A percentile compares a stretch with the other conserved stretches of the same genome.
Conservation (phyloP, 129 eudicot genomes). For the Pulicaria dysenterica region DNA sequence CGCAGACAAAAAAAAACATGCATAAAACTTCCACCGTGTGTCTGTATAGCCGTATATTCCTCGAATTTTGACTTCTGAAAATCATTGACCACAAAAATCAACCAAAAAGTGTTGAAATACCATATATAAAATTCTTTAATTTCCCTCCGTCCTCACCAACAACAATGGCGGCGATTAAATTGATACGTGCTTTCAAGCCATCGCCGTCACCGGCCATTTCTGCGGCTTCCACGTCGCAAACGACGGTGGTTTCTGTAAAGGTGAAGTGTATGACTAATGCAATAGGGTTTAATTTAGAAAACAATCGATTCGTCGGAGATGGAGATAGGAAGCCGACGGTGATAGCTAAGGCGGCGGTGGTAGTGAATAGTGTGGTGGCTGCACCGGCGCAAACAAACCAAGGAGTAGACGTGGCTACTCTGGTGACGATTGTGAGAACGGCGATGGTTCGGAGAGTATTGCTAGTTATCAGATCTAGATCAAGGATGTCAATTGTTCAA, state of each 20-base stretch:
- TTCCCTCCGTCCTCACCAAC: not conserved
- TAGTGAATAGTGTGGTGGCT: no score
- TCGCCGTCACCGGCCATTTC: not conserved
- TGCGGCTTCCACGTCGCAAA: not conserved
- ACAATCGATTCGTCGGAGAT: slow-evolving; percentile 27
- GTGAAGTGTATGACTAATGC: slow-evolving; percentile 26
- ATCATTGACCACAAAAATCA: no score
- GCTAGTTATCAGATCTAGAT: slow-evolving; percentile 31
- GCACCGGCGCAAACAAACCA: no score
- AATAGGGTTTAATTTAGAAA: slow-evolving; percentile 26
- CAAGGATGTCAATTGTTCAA: slow-evolving; percentile 49
- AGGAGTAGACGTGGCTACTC: slow-evolving; percentile 30
- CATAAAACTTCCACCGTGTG: no score
- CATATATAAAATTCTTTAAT: no score
- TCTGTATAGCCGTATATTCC: no score
- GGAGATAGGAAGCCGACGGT: slow-evolving; percentile 35
- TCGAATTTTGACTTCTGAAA: no score
- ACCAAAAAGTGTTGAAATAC: no score
- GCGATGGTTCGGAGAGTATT: slow-evolving; percentile 20
- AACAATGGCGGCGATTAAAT: slow-evolving; percentile 41
- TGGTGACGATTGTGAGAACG: slow-evolving; percentile 29
- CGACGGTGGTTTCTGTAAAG: slow-evolving; percentile 6
- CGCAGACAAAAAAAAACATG: no score
- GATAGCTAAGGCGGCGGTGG: slow-evolving; percentile 29
- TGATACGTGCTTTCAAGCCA: slow-evolving; percentile 35